Evolutionary conservation across 2,329 filamentous ascomycete genomes (phyloP).

Genomic region (Calonectria naviculata): DNA sequence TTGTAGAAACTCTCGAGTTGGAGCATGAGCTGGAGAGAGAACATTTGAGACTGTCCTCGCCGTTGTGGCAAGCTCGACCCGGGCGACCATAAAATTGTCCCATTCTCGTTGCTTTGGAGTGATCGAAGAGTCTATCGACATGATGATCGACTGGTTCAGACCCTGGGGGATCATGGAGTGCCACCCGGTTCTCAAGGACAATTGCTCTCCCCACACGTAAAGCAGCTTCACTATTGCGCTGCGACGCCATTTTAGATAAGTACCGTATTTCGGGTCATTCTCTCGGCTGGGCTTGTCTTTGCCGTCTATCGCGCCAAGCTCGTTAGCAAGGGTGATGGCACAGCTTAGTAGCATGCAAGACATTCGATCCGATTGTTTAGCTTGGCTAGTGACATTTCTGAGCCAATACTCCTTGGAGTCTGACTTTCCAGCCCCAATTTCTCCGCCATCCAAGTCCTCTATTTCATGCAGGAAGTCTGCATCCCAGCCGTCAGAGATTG

Average conservation of each 20-base stretch:
- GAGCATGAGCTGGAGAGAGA: neutral
- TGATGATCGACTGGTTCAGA: neutral
- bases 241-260: neutral
- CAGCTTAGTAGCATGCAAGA: neutral
- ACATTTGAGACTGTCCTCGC: neutral
- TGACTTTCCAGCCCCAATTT: neutral
- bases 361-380: neutral
- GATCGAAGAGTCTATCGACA: neutral
- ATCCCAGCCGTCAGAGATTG: neutral
- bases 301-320: neutral
- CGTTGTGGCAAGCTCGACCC: neutral
- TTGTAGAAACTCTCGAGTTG: neutral
- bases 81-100: neutral
- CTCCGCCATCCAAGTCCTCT: neutral
- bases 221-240: neutral
- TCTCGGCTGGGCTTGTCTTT: neutral
- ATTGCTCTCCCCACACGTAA: neutral
- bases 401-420: neutral
- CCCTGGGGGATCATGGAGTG: neutral
- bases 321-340: neutral
- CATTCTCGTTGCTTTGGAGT: neutral
- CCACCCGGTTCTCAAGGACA: neutral
- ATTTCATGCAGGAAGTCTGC: no score
- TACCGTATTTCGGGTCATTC: neutral
- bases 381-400: neutral